Percentiles rank a stretch among this genome's conserved stretches.
phyloP scores from a whole-genome alignment of 768 basidiomycete species.

The Flagelloscypha sp. region DNA sequence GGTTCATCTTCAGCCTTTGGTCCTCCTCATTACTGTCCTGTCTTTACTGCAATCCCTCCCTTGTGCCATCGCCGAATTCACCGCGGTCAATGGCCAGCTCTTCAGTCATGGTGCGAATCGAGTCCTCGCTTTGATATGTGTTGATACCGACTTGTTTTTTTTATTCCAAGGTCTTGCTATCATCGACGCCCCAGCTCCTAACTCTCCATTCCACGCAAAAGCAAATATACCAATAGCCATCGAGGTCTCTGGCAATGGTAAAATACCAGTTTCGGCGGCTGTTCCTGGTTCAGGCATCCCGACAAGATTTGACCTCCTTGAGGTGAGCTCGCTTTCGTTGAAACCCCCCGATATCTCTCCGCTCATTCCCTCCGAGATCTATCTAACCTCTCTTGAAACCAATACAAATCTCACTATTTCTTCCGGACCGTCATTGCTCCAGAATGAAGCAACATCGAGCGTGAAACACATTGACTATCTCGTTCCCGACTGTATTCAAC shows the following conservation, averaged over 20 bases:
- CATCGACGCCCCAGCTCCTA: slow-evolving; percentile 18
- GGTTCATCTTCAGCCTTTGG: slow-evolving; percentile 5
- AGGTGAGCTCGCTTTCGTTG: no score
- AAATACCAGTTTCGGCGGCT: slow-evolving; percentile 26
- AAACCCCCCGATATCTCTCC: no score
- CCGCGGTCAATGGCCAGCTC: slow-evolving; percentile 15
- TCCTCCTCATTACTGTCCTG: slow-evolving; percentile 2
- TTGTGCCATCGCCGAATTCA: slow-evolving; percentile 5
- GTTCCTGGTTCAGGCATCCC: slow-evolving; percentile 24
- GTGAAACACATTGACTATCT: slow-evolving; percentile 20
- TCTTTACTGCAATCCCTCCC: slow-evolving; percentile 4
- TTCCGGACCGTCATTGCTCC: slow-evolving; percentile 24
- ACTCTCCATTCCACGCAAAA: slow-evolving; percentile 27
- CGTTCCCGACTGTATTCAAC: slow-evolving; percentile 32
- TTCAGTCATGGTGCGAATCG: no score
- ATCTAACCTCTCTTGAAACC: slow-evolving; percentile 30
- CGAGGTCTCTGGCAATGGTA: slow-evolving; percentile 38
- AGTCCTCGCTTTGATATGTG: no score
- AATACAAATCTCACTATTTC: slow-evolving; percentile 34
- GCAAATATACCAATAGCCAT: slow-evolving; percentile 11
- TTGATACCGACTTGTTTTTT: no score
- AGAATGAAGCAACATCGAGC: neutral
- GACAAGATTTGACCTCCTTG: slow-evolving; percentile 29
- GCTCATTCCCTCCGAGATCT: no score
- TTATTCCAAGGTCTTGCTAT: no score